Base-by-base conservation (phyloP, 768 basidiomycete genomes). In the Boletus rex-veris region DNA sequence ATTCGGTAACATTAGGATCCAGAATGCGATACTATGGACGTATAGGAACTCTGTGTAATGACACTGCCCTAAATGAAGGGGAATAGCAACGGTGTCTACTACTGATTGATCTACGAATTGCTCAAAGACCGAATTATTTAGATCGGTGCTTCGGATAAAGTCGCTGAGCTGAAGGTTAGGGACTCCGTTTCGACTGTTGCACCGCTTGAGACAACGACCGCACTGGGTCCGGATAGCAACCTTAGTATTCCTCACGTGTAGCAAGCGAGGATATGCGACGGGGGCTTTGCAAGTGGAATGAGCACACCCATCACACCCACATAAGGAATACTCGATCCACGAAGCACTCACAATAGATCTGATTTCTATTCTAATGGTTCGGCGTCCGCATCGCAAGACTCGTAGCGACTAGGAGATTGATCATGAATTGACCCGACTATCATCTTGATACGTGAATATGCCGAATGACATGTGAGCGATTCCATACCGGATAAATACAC, bases 341-440 rank as follows among this genome's bases (percentile, higher is more conserved):
- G n/a, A 11, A 33, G 44, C 50, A 39, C 56, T 38, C 38, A 48
- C 37, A 18, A 7, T 36, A 4, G 10, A 44, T 26, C 18, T 24
- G n/a, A 36, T 21, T 37, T 7, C 33, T 14, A 19, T 41, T 30
- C 38, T 50, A 71, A 48, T 63, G 48, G 36, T 31, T 45, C 10
- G 63, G 59, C 3, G 48, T 65, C 30, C 65, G 59, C 49, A 69
- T 55, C 15, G 69, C 63, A 24, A 66, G 65, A 45, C 53, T 57
- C 7, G 64, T 67, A 36, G 69, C 67, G 3, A 70, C 66, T 21
- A 69, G 36, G n/a, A 69, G 52, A 43, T 71, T 64, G 10, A 43
- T 54, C 67, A 67, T 63, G 37, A 55, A 62, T 24, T 53, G 64
- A 30, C 63, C 64, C 1, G 50, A 38, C 67, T 71, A 48, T 24